Evolutionary conservation across 495 filamentous ascomycete genomes (phyloP).

Genomic region (Hyaloscypha variabilis): DNA sequence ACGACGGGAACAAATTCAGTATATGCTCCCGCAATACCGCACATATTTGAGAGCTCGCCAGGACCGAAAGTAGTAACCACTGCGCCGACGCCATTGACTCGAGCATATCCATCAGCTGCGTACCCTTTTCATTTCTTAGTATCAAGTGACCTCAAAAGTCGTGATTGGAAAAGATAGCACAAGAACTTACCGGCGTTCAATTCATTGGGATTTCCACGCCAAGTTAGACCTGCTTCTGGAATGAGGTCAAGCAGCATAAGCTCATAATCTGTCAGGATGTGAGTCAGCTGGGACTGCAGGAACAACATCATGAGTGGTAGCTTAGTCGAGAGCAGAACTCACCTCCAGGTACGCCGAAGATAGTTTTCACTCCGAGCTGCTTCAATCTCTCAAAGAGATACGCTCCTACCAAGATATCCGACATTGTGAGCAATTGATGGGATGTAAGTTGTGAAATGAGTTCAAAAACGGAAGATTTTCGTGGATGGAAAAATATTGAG

Average conservation of each 20-base stretch:
- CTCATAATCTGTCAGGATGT: constrained; percentile 51
- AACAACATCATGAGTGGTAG: constrained; percentile 28
- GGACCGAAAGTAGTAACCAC: constrained; percentile 72
- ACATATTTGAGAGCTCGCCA: constrained; percentile 68
- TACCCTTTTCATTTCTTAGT: constrained; percentile 57
- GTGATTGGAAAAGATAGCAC: neutral
- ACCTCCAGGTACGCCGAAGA: constrained; percentile 69
- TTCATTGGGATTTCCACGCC: constrained; percentile 74
- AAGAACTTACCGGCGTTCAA: constrained; percentile 64
- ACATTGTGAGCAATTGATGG: constrained; percentile 17
- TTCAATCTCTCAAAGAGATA: constrained; percentile 68
- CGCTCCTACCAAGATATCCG: constrained; percentile 40
- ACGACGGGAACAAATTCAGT: constrained; percentile 64
- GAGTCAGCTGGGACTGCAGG: constrained; percentile 52
- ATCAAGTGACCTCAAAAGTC: neutral
- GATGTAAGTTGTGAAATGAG: neutral
- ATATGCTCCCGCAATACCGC: constrained; percentile 69
- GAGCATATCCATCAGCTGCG: constrained; percentile 73
- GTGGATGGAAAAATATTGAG: neutral
- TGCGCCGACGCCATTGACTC: constrained; percentile 65
- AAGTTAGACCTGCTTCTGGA: constrained; percentile 56
- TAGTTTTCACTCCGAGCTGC: constrained; percentile 60
- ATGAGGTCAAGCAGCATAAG: constrained; percentile 69
- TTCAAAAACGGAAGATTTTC: neutral
- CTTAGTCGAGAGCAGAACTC: neutral